Conservation (phyloP, 1,284 basidiomycete species). For the Acaromyces ingoldii region DNA sequence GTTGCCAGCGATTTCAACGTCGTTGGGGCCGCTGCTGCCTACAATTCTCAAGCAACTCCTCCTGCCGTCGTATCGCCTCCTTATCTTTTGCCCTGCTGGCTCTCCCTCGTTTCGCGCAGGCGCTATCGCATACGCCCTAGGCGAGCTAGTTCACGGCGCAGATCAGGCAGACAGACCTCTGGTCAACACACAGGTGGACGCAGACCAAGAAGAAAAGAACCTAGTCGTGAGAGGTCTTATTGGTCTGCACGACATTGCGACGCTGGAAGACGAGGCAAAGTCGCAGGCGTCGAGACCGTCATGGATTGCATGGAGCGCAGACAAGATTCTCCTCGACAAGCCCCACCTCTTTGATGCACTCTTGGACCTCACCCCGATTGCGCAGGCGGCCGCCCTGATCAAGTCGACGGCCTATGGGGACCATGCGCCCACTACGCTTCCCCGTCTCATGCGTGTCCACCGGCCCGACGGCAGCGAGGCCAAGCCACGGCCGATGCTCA, state of each 20-base stretch:
- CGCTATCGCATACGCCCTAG: conserved; percentile 28
- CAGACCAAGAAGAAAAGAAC: conserved; percentile 12
- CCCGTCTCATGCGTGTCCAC: conserved; percentile 11
- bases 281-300: conserved; percentile 1
- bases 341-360: conserved; percentile 32
- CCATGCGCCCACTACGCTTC: conserved; percentile 1
- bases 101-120: conserved; percentile 26
- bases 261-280: conserved; percentile 19
- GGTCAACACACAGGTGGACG: conserved; percentile 14
- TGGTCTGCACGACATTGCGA: conserved; percentile 33
- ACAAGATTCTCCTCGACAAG: conserved; percentile 40
- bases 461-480: conserved; percentile 1
- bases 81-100: conserved; percentile 28
- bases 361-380: conserved; percentile 28
- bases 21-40: conserved; percentile 34
- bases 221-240: conserved; percentile 28
- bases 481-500: conserved; percentile 10
- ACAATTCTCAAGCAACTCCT: conserved; percentile 32
- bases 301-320: conserved; percentile 41
- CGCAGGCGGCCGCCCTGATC: conserved; percentile 15
- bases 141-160: conserved; percentile 19
- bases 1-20: conserved; percentile 30
- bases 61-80: conserved; percentile 22
- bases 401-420: too few species aligned
- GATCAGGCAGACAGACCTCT: conserved; percentile 5